Percentiles rank a stretch among this genome's conserved stretches.
These are phyloP conservation scores for Pythium coloratum DNA, from an alignment of 352 stramenopile genomes.

Conservation along the genomic window DNA sequence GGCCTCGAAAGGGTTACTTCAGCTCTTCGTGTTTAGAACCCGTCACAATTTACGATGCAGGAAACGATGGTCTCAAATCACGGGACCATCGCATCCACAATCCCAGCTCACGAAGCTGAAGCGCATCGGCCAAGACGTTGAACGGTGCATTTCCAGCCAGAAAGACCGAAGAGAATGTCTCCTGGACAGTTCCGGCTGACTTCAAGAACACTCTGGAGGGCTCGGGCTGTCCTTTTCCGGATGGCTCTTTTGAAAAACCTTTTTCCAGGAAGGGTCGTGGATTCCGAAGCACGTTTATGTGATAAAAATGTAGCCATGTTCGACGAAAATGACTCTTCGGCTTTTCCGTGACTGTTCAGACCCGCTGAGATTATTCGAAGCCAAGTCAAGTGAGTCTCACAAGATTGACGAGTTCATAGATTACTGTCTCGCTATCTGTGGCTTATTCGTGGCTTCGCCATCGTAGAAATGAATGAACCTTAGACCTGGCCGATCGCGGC, in stretches of 20 bases:
- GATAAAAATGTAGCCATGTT: not conserved
- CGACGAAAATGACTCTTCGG: not conserved
- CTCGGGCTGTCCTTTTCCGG: not conserved
- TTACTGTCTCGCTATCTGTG: not conserved
- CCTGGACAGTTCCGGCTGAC: not conserved
- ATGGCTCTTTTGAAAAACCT: not conserved
- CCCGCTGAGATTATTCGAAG: not conserved
- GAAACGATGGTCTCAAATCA: not conserved
- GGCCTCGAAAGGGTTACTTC: not conserved
- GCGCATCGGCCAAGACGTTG: not conserved
- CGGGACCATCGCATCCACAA: not conserved
- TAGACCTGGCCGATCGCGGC: constrained; percentile 33
- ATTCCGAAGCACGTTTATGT: not conserved
- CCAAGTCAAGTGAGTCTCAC: not conserved
- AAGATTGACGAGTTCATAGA: not conserved
- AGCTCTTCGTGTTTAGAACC: not conserved
- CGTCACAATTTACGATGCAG: not conserved
- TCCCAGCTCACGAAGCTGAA: constrained; percentile 2
- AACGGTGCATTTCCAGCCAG: not conserved
- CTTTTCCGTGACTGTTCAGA: not conserved
- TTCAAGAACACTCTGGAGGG: not conserved
- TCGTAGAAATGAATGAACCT: not conserved
- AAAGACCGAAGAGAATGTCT: not conserved
- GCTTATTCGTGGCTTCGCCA: not conserved
- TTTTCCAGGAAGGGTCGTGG: not conserved